Base-by-base conservation (phyloP, 176 grass and related monocot species). In the Phyllostachys edulis region DNA sequence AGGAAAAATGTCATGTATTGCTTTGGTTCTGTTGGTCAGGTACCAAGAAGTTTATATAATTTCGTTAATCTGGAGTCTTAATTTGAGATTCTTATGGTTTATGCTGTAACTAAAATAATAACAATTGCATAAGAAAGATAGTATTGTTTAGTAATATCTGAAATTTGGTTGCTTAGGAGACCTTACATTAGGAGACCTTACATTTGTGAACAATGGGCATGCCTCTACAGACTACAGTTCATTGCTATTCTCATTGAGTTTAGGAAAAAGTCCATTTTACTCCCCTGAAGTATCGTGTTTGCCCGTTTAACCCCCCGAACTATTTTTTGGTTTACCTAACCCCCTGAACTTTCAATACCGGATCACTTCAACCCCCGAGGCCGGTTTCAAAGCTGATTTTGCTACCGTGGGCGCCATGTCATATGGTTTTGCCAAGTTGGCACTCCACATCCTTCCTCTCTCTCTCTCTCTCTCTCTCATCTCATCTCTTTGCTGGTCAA, bases 21-120 rank as follows among this genome's bases (percentile, higher is more conserved):
- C 44, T 94, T 99, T 76, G 93, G 93, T 77, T 99, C 96, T 73
- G 90, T 99, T 84, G 93, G 89, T 65, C 93, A 99, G 93, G 93
- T 96, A 96, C 57, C 20, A 40, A 77, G 32, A 73, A 54, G 24
- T 88, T 57, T 42, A 83, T 63, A 50, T 78, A 59, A 75, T 50
- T 34, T 34, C 44, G 37, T 54, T 72, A 24, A 75, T 56, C 34
- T 56, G 55, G n/a, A 62, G 16, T 52, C 5, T 21, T 42, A 77
- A 70, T 77, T 77, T 77, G 29, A 71, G 21, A 4, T 62, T 63
- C 0, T 26, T 80, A 17, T 44, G 18, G 37, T 32, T 55, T 77
- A 37, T 27, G 10, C 14, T 47, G 16, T 87, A 73, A 12, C 51
- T 75, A 59, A 50, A 56, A 91, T 71, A 5, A 82, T 63, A 65